Evolutionary conservation across 2,329 filamentous ascomycete genomes (phyloP).

Genomic region (Stagonosporopsis vannaccii): DNA sequence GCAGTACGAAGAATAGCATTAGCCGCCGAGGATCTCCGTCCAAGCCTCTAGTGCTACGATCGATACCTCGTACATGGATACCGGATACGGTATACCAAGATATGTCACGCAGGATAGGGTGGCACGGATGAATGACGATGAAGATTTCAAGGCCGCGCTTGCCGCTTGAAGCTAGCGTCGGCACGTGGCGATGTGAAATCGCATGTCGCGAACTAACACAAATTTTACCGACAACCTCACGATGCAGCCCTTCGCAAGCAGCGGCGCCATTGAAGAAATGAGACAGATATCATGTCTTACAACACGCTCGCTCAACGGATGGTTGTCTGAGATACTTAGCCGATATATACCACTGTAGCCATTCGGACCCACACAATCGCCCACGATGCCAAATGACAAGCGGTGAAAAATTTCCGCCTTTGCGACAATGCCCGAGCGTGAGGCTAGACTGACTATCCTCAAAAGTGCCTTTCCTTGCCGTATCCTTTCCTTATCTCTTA

Average conservation of each 20-base stretch:
- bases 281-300: not conserved
- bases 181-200: conserved; percentile 7
- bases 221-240: conserved; percentile 7
- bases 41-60: conserved; percentile 35
- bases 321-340: not conserved
- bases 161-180: not conserved
- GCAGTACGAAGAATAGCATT: too few relatives aligned
- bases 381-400: conserved; percentile 38
- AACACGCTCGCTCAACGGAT: not conserved
- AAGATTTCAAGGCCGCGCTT: conserved; percentile 8
- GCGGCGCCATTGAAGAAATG: not conserved
- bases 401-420: conserved; percentile 41
- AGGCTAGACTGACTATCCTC: conserved; percentile 36
- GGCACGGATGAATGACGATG: conserved; percentile 5
- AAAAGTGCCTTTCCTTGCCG: conserved; percentile 18
- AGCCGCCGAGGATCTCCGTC: conserved; percentile 15
- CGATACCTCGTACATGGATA: conserved; percentile 18
- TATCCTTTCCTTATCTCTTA: conserved; percentile 28
- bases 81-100: conserved; percentile 30
- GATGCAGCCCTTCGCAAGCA: not conserved
- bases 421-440: conserved; percentile 36
- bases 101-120: conserved; percentile 1
- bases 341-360: not conserved
- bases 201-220: not conserved
- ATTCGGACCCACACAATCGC: conserved; percentile 21